A percentile compares a stretch with the other conserved stretches of the same genome.
Evolutionary conservation across 2,329 filamentous ascomycete genomes (phyloP).

Genomic region (Penicillium sp.): DNA sequence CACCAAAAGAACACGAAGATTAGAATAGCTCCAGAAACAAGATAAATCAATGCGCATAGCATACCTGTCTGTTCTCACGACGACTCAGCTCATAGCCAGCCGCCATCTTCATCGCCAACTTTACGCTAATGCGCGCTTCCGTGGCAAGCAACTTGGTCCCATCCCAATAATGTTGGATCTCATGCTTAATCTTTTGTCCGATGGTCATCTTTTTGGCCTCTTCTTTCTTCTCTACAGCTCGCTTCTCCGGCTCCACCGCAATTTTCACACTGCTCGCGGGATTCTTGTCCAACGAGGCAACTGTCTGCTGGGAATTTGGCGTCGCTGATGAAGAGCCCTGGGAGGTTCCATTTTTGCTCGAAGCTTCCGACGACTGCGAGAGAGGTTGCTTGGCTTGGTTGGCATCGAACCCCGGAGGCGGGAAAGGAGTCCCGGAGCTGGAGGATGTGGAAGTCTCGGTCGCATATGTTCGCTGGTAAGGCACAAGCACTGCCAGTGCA

Average conservation of each 20-base stretch:
- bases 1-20: background rate
- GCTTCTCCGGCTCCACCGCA: conserved; percentile 48
- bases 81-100: conserved; percentile 94
- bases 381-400: conserved; percentile 84
- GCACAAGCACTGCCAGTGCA: conserved; percentile 56
- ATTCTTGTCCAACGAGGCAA: background rate
- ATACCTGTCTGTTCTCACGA: conserved; percentile 79
- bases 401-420: conserved; percentile 87
- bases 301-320: background rate
- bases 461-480: conserved; percentile 47
- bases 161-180: conserved; percentile 94
- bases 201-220: conserved; percentile 83
- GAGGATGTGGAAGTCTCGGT: conserved; percentile 55
- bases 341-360: conserved; percentile 31
- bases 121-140: conserved; percentile 89
- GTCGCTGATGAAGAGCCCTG: conserved; percentile 31
- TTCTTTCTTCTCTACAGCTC: conserved; percentile 60
- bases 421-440: conserved; percentile 49
- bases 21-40: background rate
- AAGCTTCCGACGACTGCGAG: conserved; percentile 43
- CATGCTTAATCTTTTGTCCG: conserved; percentile 91
- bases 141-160: conserved; percentile 91
- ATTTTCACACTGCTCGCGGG: conserved; percentile 28
- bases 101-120: conserved; percentile 92
- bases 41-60: conserved; percentile 13